Conservation (phyloP, 441 rosid species). For the Corymbia citriodora region DNA sequence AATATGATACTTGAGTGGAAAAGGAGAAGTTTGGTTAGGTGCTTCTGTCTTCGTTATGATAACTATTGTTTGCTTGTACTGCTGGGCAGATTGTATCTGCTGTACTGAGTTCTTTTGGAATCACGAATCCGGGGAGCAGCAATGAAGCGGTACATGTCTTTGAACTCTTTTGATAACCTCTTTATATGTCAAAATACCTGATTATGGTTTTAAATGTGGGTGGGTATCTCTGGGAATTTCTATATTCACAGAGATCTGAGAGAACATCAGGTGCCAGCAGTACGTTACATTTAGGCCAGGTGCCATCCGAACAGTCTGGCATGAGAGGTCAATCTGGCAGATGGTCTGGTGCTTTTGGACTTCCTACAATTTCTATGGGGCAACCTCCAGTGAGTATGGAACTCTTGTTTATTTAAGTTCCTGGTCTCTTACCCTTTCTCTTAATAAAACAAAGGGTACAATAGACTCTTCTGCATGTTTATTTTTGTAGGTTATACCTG, state of each 20-base stretch:
- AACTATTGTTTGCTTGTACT: not conserved
- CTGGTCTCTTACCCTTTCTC: not conserved
- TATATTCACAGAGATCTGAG: conserved; percentile 31
- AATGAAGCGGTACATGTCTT: conserved; percentile 35
- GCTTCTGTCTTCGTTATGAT: not conserved
- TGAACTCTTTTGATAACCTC: conserved; percentile 26
- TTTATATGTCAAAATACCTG: not conserved
- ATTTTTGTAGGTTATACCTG: conserved; percentile 50
- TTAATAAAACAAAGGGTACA: not conserved
- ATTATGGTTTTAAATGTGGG: not conserved
- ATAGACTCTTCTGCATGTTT: conserved; percentile 3
- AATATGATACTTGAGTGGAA: not conserved
- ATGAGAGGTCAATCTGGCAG: conserved; percentile 34
- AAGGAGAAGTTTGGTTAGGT: not conserved
- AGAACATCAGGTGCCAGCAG: conserved; percentile 34
- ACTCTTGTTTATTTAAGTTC: not conserved
- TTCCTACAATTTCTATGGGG: conserved; percentile 52
- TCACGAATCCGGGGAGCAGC: conserved; percentile 40
- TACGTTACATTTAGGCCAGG: conserved; percentile 17
- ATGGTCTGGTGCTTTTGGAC: conserved; percentile 43
- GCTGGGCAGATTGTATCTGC: conserved; percentile 63
- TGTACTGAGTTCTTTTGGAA: conserved; percentile 69
- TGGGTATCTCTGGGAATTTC: not conserved
- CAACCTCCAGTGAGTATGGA: conserved; percentile 57
- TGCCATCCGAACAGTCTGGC: conserved; percentile 37